Percentiles rank a stretch among this genome's conserved stretches.
These are phyloP conservation scores for Cyphellophora europaea DNA, from an alignment of 2,329 filamentous ascomycete genomes.

Conservation along the genomic window DNA sequence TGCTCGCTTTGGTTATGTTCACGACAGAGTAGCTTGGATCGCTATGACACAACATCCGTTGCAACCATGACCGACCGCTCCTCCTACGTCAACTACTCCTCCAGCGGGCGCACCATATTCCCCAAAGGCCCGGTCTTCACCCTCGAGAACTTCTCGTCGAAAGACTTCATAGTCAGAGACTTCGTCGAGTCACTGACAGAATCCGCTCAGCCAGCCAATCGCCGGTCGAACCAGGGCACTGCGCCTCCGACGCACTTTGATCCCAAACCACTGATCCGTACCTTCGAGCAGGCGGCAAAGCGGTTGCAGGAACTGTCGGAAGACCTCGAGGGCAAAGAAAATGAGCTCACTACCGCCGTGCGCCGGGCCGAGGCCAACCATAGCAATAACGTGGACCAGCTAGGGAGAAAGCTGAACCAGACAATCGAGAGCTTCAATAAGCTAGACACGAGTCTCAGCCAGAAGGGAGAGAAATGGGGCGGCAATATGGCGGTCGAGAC, in stretches of 20 bases:
- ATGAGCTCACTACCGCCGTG: conserved; percentile 80
- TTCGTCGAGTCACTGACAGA: conserved; percentile 93
- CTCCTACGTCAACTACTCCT: conserved; percentile 20
- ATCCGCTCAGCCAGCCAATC: conserved; percentile 65
- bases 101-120: conserved; percentile 56
- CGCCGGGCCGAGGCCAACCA: conserved; percentile 87
- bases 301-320: conserved; percentile 50
- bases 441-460: conserved; percentile 64
- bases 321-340: conserved; percentile 81
- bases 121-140: conserved; percentile 74
- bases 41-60: not conserved
- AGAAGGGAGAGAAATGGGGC: conserved; percentile 33
- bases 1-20: too few relatives aligned
- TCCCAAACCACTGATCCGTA: conserved; percentile 90
- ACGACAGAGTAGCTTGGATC: too few relatives aligned
- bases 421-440: conserved; percentile 88
- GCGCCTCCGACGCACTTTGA: conserved; percentile 57
- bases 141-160: conserved; percentile 76
- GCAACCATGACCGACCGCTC: not conserved
- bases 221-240: conserved; percentile 51
- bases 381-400: conserved; percentile 76
- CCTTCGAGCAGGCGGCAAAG: conserved; percentile 65
- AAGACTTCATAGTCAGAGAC: conserved; percentile 96
- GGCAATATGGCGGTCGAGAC: conserved; percentile 92
- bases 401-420: conserved; percentile 82